Conservation (phyloP, 192 early-diverging fungal species). For the Coemansia guatemalensis region DNA sequence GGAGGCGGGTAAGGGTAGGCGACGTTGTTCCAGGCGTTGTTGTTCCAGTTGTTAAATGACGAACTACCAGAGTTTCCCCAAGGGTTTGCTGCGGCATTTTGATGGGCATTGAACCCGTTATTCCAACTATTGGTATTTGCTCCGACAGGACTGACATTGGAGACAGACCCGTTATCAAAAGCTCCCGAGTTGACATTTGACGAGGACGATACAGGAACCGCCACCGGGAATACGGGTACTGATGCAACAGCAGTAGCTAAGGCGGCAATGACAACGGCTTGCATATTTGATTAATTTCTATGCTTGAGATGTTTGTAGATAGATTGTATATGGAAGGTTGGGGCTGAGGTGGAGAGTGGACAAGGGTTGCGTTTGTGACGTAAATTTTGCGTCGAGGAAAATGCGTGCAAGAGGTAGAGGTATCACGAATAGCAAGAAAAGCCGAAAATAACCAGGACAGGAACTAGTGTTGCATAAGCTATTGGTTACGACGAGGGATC, state of each 20-base stretch:
- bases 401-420: no score
- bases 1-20: constrained; percentile 31
- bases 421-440: no score
- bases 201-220: constrained; percentile 23
- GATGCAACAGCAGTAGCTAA: constrained; percentile 22
- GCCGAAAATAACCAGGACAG: no score
- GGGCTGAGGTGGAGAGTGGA: no score
- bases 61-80: constrained; percentile 51
- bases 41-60: constrained; percentile 55
- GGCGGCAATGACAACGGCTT: constrained; percentile 7
- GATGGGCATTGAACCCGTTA: constrained; percentile 47
- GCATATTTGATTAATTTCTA: constrained; percentile 3
- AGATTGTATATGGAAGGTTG: no score
- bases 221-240: constrained; percentile 29
- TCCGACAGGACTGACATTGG: constrained; percentile 41
- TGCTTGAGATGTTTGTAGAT: no score
- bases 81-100: constrained; percentile 40
- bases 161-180: constrained; percentile 37
- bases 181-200: constrained; percentile 49
- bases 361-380: no score
- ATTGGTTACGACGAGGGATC: no score
- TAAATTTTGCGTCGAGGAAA: no score
- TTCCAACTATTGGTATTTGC: constrained; percentile 45
- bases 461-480: no score
- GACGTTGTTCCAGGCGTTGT: constrained; percentile 54